These are phyloP conservation scores for Eustoma russellianum DNA, from an alignment of 257 asterid species.

Conservation along the genomic window DNA sequence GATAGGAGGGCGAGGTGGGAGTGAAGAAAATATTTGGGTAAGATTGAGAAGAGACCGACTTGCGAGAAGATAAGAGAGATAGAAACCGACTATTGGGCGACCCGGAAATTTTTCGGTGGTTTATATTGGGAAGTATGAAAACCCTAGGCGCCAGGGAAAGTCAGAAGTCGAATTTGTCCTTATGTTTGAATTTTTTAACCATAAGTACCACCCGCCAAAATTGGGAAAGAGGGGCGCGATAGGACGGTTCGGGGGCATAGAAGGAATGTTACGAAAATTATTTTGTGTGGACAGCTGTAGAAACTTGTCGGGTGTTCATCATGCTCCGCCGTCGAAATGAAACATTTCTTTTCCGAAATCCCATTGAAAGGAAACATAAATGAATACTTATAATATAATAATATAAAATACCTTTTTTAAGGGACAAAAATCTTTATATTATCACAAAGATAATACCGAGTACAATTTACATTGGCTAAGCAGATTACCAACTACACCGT, in stretches of 20 bases:
- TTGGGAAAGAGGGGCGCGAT: conserved; percentile 20
- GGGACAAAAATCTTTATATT: no score
- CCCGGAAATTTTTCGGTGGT: no score
- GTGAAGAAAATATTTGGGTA: conserved; percentile 17
- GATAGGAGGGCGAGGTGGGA: conserved; percentile 13
- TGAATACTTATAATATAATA: no score
- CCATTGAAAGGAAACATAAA: not conserved
- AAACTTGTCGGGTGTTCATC: conserved; percentile 13
- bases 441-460: no score
- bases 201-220: conserved; percentile 33
- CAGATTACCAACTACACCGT: no score
- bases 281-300: conserved; percentile 7
- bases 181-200: conserved; percentile 5
- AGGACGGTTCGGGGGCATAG: conserved; percentile 15
- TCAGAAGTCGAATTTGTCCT: conserved; percentile 42
- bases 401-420: no score
- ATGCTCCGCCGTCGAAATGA: conserved; percentile 11
- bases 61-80: conserved; percentile 20
- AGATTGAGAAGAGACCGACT: no score
- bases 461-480: no score
- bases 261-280: conserved; percentile 14
- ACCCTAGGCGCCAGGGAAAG: conserved; percentile 62
- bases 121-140: conserved; percentile 40
- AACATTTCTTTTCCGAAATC: no score
- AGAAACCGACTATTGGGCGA: conserved; percentile 27